These are phyloP conservation scores for Millerozyma acaciae DNA, from an alignment of 805 yeast species.

Conservation along the genomic window DNA sequence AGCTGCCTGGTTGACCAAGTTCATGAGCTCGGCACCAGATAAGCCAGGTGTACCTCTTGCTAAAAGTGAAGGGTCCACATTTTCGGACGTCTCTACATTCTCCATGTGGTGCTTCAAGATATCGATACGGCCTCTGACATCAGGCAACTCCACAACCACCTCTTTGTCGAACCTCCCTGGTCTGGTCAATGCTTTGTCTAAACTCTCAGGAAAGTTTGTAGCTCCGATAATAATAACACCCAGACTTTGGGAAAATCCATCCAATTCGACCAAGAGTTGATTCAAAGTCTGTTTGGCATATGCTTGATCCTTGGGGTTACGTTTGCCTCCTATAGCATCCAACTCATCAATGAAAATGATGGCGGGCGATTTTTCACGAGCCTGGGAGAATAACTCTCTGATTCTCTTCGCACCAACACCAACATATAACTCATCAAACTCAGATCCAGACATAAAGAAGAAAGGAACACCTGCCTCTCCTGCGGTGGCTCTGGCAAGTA, in stretches of 20 bases:
- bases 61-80: conserved; percentile 82
- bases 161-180: conserved; percentile 98
- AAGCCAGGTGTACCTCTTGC: conserved; percentile 98
- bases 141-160: conserved; percentile 93
- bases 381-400: conserved; percentile 88
- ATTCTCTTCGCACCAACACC: conserved; percentile 99
- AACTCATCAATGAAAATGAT: conserved; percentile 95
- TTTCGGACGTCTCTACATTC: conserved; percentile 79
- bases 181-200: conserved; percentile 95
- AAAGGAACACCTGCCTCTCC: conserved; percentile 99
- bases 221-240: conserved; percentile 98
- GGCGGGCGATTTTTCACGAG: conserved; percentile 93
- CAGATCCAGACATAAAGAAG: conserved; percentile 97
- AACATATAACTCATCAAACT: conserved; percentile 95
- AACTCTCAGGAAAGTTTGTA: conserved; percentile 94
- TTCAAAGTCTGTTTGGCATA: conserved; percentile 96
- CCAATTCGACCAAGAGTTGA: conserved; percentile 92
- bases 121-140: conserved; percentile 94
- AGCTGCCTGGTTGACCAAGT: conserved; percentile 96
- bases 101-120: conserved; percentile 88
- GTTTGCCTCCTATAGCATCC: conserved; percentile 97
- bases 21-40: conserved; percentile 97
- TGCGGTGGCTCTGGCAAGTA: conserved; percentile 95
- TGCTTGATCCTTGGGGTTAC: conserved; percentile 97
- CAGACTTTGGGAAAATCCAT: conserved; percentile 87